phyloP scores from a whole-genome alignment of 768 basidiomycete genomes.

The Boletus fagicola region DNA sequence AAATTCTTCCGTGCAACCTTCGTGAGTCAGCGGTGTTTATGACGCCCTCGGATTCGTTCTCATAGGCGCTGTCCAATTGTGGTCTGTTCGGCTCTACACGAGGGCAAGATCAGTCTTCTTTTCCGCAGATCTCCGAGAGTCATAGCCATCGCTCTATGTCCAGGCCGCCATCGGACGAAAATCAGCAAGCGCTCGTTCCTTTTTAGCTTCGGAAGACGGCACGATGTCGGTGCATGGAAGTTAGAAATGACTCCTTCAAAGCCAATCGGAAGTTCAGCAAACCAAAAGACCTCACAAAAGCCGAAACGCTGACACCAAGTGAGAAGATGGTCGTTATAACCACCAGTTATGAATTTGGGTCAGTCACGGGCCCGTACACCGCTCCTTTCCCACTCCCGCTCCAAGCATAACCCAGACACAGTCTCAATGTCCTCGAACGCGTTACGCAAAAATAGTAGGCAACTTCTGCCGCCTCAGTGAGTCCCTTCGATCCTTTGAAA shows the following conservation, averaged over 20 bases:
- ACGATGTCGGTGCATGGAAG: not conserved
- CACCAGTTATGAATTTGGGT: not conserved
- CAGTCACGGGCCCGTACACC: not conserved
- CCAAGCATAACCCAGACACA: too few species aligned
- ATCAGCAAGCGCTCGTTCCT: not conserved
- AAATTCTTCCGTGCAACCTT: not conserved
- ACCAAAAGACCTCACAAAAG: not conserved
- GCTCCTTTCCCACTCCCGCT: not conserved
- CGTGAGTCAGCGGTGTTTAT: not conserved
- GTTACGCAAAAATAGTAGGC: not conserved
- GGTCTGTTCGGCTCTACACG: not conserved
- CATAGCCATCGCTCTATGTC: not conserved
- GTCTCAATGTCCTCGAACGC: not conserved
- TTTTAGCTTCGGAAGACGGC: not conserved
- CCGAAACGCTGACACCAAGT: not conserved
- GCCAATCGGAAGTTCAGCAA: not conserved
- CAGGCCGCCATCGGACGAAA: too few species aligned
- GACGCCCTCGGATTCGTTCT: not conserved
- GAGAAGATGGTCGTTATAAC: too few species aligned
- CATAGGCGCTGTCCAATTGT: not conserved
- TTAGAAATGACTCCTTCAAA: too few species aligned
- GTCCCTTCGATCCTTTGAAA: not conserved
- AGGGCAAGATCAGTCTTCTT: not conserved
- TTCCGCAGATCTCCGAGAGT: not conserved
- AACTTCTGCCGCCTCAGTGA: not conserved